Percentiles rank a stretch among this genome's conserved stretches.
These are phyloP conservation scores for Solanum aculeatissimum DNA, from an alignment of 305 asterid species.

Conservation along the genomic window DNA sequence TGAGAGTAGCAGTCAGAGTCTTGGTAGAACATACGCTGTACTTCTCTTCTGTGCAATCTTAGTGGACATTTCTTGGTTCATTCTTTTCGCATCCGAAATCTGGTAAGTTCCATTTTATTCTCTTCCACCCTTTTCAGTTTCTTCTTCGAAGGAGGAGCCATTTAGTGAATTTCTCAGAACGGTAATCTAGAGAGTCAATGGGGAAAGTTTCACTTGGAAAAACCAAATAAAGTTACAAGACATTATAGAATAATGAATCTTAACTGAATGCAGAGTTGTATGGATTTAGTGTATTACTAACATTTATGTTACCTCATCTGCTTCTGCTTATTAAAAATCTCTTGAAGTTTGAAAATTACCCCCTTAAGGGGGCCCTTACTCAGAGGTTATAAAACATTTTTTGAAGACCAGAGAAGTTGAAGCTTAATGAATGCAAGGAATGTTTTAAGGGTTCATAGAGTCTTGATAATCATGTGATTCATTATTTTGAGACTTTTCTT, in stretches of 20 bases:
- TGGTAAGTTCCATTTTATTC: not conserved
- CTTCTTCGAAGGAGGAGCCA: not conserved
- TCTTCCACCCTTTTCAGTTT: not conserved
- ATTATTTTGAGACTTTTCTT: not conserved
- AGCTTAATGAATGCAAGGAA: not conserved
- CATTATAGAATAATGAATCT: not conserved
- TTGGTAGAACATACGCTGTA: constrained; percentile 82
- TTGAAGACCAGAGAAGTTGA: not conserved
- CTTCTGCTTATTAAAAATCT: not conserved
- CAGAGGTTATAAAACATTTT: not conserved
- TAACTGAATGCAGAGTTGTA: not conserved
- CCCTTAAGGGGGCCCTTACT: not conserved
- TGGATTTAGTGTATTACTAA: not conserved
- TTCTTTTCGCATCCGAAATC: constrained; percentile 4
- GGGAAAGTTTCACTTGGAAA: not conserved
- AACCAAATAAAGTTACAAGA: not conserved
- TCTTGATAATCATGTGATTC: not conserved
- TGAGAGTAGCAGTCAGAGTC: constrained; percentile 93
- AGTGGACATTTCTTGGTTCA: constrained; percentile 40
- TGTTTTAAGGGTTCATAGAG: not conserved
- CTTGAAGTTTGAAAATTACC: not conserved
- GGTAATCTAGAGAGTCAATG: not conserved
- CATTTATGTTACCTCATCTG: not conserved
- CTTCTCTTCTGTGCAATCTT: constrained; percentile 66
- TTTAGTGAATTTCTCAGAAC: not conserved